A percentile compares a stretch with the other conserved stretches of the same genome.
phyloP scores from a whole-genome alignment of 2,329 filamentous ascomycete species.

The Moelleriella libera region DNA sequence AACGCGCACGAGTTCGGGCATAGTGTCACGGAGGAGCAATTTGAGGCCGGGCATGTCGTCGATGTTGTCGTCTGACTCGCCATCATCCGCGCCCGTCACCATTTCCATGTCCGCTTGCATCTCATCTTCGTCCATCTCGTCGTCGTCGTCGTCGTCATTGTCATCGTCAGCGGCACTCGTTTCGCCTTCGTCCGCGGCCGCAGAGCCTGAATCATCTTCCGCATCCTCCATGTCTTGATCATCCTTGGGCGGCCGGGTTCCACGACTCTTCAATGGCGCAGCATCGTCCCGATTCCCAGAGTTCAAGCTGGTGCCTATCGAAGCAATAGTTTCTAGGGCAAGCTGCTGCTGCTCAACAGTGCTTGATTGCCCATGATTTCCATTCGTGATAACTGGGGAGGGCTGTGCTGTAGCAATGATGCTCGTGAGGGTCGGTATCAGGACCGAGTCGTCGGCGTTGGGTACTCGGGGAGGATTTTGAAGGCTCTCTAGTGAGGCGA shows the following conservation, averaged over 20 bases:
- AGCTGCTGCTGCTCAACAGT: conserved; percentile 34
- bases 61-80: conserved; percentile 22
- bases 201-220: conserved; percentile 21
- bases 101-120: conserved; percentile 52
- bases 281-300: conserved; percentile 26
- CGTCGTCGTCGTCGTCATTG: conserved; percentile 26
- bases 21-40: conserved; percentile 18
- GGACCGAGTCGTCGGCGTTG: conserved; percentile 17
- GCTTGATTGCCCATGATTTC: conserved; percentile 21
- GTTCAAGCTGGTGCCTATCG: conserved; percentile 47
- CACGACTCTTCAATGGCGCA: conserved; percentile 12
- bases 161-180: conserved; percentile 20
- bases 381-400: conserved; percentile 13
- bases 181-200: conserved; percentile 16
- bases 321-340: conserved; percentile 48
- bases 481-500: conserved; percentile 23
- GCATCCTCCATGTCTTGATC: conserved; percentile 23
- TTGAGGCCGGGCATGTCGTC: conserved; percentile 41
- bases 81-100: conserved; percentile 37
- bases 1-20: conserved; percentile 32
- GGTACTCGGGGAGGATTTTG: conserved; percentile 9
- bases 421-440: conserved; percentile 22
- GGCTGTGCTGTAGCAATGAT: conserved; percentile 13
- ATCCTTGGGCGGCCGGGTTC: conserved; percentile 22
- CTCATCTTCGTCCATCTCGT: conserved; percentile 42